Percentiles rank a stretch among this genome's conserved stretches.
Conservation (phyloP, 2,329 filamentous ascomycete genomes). For the Diaporthe batatas region DNA sequence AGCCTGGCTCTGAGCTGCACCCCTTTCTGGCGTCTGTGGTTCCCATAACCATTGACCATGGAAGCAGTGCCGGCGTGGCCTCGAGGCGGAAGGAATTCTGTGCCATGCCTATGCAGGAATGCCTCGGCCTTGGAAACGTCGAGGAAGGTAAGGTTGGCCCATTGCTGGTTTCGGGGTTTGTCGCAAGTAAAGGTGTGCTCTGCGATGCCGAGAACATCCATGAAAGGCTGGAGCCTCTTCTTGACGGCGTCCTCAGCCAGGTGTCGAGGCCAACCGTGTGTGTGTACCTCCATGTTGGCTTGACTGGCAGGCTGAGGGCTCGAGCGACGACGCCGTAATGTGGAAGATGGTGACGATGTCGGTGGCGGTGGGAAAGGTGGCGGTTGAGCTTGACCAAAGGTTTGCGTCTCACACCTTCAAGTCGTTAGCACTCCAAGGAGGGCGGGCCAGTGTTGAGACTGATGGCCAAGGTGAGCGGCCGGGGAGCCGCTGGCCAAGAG, state of each 20-base stretch:
- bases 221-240: conserved; percentile 55
- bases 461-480: not conserved
- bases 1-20: conserved; percentile 47
- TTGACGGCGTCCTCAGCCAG: conserved; percentile 55
- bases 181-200: conserved; percentile 56
- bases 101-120: conserved; percentile 57
- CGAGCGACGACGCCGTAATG: not conserved
- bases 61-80: not conserved
- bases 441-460: no score
- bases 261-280: conserved; percentile 58
- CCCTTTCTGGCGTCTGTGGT: not conserved
- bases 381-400: rapidly evolving
- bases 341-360: no score
- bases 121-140: conserved; percentile 52
- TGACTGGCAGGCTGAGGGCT: no score
- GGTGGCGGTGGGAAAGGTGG: not conserved
- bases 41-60: not conserved
- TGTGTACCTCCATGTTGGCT: conserved; percentile 60
- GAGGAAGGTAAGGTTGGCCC: conserved; percentile 61
- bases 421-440: no score
- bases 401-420: not conserved
- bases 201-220: conserved; percentile 56
- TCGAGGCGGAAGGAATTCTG: conserved; percentile 1
- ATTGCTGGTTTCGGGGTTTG: conserved; percentile 53
- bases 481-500: not conserved